Base-by-base conservation (phyloP, 2,329 filamentous ascomycete genomes). In the Xylaria digitata region DNA sequence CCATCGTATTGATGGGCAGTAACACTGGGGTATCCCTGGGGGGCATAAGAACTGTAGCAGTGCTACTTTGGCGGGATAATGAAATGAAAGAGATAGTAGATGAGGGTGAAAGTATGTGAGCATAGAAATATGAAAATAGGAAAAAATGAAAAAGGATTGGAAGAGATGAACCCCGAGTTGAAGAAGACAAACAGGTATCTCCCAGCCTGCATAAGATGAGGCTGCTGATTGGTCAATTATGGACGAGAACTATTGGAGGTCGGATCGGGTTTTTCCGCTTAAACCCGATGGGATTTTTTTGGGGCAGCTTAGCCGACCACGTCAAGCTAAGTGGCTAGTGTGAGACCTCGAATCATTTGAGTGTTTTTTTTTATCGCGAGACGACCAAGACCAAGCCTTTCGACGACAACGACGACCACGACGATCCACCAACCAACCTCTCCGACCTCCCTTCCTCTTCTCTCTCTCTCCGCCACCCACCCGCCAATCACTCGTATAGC, bases 351-450 rank as follows among this genome's bases (percentile, higher is more conserved):
- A 63, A 60, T 67, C 40, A 32, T 78, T 81, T 82, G 82, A 84
- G 81, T 81, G 75, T 72, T 81, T 83, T 83, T 82, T 83, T 82
- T 81, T 76, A 60, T 68, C 61, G 61, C 58, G 66, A 67, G 66
- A 69, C 67, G 56, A 69, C 78, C 23, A 46, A 40, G 43, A 40
- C 53, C 75, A 76, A 77, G 52, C 61, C 66, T 61, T 61, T 61
- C 68, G 68, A 71, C 73, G 70, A 74, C 70, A 64, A 65, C 64
- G 73, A 74, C 73, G 56, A 56, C 46, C 34, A 45, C 63, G 57
- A 68, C 61, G 53, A 63, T 26, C 7, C 43, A 52, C 57, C 26
- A 15, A 15, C 52, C 40, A 34, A 40, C 56, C 49, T 42, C 56
- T 11, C 48, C 62, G 23, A 34, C 34, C 34, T 50, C 23, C 21